These are phyloP conservation scores for Pseudohalonectria lignicola DNA, from an alignment of 2,329 filamentous ascomycete species.

Conservation along the genomic window DNA sequence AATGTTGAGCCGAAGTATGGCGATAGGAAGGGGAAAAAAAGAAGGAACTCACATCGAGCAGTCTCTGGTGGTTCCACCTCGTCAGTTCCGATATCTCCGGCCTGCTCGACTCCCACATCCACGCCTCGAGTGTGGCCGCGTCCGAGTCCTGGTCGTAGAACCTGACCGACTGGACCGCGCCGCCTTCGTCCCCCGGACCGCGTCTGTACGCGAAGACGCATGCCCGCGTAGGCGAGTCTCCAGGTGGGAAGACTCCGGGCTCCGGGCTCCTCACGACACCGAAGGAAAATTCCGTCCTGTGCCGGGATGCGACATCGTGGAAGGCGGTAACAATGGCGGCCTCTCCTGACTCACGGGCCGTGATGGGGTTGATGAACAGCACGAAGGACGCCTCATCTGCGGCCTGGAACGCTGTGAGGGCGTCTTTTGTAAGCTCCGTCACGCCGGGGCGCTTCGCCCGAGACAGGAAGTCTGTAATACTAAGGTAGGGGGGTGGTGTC, in stretches of 20 bases:
- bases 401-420: conserved; percentile 5
- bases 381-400: conserved; percentile 3
- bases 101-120: conserved; percentile 15
- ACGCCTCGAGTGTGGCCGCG: conserved; percentile 13
- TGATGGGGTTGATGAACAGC: too few relatives aligned
- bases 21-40: too few relatives aligned
- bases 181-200: too few relatives aligned
- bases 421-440: conserved; percentile 10
- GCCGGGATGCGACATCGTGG: conserved; percentile 13
- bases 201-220: too few relatives aligned
- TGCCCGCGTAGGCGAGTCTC: too few relatives aligned
- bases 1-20: too few relatives aligned
- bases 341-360: too few relatives aligned
- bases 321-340: too few relatives aligned
- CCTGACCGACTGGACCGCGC: background rate
- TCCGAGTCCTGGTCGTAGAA: conserved; percentile 2
- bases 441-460: conserved; percentile 16
- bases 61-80: conserved; percentile 17
- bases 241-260: background rate
- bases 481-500: conserved; percentile 3
- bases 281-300: conserved; percentile 23
- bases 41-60: conserved; percentile 18
- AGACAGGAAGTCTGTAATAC: conserved; percentile 13
- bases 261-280: conserved; percentile 12
- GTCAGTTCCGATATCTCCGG: conserved; percentile 21